These are phyloP conservation scores for Endoconidiophora polonica DNA, from an alignment of 2,329 filamentous ascomycete species.

Conservation along the genomic window DNA sequence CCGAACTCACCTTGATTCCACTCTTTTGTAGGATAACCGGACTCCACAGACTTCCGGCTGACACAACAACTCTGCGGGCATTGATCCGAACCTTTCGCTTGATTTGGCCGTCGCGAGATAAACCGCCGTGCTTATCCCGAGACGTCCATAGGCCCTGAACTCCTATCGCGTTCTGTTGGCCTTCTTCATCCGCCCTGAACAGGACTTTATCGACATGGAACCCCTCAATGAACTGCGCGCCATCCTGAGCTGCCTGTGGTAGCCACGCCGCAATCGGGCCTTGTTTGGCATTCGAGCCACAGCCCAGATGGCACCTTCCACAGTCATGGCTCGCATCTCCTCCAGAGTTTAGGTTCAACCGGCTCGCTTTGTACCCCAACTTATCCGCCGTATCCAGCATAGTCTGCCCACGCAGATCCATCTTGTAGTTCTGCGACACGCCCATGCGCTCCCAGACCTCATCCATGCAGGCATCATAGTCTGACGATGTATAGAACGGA, in stretches of 20 bases:
- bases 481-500: slow-evolving; percentile 53
- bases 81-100: slow-evolving; percentile 51
- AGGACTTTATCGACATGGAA: slow-evolving; percentile 54
- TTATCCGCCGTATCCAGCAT: slow-evolving; percentile 60
- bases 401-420: slow-evolving; percentile 57
- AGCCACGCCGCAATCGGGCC: slow-evolving; percentile 64
- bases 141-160: slow-evolving; percentile 38
- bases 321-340: slow-evolving; percentile 53
- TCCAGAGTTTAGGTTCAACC: slow-evolving; percentile 66
- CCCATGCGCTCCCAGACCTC: slow-evolving; percentile 67
- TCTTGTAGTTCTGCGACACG: slow-evolving; percentile 45
- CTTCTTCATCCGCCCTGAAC: slow-evolving; percentile 38
- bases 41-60: slow-evolving; percentile 58
- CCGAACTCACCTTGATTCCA: slow-evolving; percentile 44
- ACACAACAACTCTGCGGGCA: slow-evolving; percentile 67
- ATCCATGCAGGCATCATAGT: slow-evolving; percentile 66
- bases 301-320: slow-evolving; percentile 45
- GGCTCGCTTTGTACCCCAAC: slow-evolving; percentile 52
- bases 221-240: slow-evolving; percentile 71
- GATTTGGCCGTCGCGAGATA: slow-evolving; percentile 26
- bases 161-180: slow-evolving; percentile 50
- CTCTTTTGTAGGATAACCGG: slow-evolving; percentile 63
- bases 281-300: slow-evolving; percentile 55
- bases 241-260: slow-evolving; percentile 60
- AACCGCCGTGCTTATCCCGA: slow-evolving; percentile 8